Conservation (phyloP, 768 basidiomycete genomes). For the Amanita rubescens region DNA sequence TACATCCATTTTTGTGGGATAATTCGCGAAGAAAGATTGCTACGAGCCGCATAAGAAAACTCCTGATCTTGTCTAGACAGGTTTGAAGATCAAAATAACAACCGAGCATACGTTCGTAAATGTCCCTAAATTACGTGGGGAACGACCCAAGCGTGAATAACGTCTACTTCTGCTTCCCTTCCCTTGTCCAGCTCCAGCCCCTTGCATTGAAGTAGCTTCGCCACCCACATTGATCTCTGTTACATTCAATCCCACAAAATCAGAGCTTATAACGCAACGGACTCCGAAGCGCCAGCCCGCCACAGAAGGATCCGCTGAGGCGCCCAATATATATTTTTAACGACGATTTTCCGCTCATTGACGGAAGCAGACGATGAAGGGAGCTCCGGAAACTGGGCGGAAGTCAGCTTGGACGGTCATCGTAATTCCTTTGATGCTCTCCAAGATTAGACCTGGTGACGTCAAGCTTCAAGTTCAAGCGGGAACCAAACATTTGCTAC, state of each 20-base stretch:
- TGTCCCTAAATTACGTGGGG: slow-evolving; percentile 23
- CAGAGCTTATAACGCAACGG: not conserved
- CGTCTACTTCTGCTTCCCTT: slow-evolving; percentile 81
- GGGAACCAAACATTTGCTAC: no score
- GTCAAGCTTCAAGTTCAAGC: no score
- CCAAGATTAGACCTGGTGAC: no score
- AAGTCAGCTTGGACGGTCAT: slow-evolving; percentile 41
- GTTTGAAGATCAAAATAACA: no score
- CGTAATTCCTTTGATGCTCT: slow-evolving; percentile 4
- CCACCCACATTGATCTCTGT: slow-evolving; percentile 21
- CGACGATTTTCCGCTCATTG: slow-evolving; percentile 56
- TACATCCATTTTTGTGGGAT: no score
- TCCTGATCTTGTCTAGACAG: no score
- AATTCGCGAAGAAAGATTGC: no score
- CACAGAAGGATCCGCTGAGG: slow-evolving; percentile 25
- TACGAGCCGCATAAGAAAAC: no score
- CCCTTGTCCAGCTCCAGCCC: slow-evolving; percentile 18
- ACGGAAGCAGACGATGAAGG: slow-evolving; percentile 36
- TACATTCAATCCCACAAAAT: not conserved
- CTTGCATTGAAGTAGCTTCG: slow-evolving; percentile 38
- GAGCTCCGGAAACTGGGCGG: slow-evolving; percentile 61
- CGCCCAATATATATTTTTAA: slow-evolving; percentile 61
- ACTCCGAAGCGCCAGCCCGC: slow-evolving; percentile 20
- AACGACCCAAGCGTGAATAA: slow-evolving; percentile 61
- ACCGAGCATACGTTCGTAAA: no score